Evolutionary conservation across 2,329 filamentous ascomycete species (phyloP).

Genomic region (Botrytis byssoidea): DNA sequence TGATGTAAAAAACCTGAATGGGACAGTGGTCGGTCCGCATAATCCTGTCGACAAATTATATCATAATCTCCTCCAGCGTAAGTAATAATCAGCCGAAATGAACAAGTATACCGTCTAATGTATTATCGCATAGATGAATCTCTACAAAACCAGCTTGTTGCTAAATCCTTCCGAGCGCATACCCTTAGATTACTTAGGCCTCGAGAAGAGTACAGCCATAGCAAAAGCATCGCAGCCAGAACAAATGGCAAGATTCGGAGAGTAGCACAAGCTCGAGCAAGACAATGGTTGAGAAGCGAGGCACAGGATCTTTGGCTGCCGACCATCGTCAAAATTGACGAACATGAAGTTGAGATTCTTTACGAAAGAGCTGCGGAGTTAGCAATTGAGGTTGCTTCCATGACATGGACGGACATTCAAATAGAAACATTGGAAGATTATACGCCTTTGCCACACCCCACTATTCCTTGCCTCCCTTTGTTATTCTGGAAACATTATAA

Average conservation of each 20-base stretch:
- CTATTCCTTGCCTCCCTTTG: neutral
- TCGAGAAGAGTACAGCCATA: neutral
- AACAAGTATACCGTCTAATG: neutral
- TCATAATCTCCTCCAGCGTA: neutral
- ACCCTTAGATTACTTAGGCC: neutral
- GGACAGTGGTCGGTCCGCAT: neutral
- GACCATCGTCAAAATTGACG: neutral
- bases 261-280: neutral
- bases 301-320: neutral
- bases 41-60: neutral
- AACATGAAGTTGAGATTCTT: neutral
- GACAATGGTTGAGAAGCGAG: neutral
- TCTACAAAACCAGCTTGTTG: neutral
- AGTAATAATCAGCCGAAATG: neutral
- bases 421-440: neutral
- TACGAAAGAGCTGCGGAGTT: neutral
- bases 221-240: neutral
- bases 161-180: neutral
- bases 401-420: neutral
- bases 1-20: neutral
- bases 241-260: neutral
- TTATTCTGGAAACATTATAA: neutral
- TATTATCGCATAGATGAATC: neutral
- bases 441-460: neutral
- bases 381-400: neutral